phyloP scores from a whole-genome alignment of 192 early-diverging fungal species.

The Radiomyces spectabilis region DNA sequence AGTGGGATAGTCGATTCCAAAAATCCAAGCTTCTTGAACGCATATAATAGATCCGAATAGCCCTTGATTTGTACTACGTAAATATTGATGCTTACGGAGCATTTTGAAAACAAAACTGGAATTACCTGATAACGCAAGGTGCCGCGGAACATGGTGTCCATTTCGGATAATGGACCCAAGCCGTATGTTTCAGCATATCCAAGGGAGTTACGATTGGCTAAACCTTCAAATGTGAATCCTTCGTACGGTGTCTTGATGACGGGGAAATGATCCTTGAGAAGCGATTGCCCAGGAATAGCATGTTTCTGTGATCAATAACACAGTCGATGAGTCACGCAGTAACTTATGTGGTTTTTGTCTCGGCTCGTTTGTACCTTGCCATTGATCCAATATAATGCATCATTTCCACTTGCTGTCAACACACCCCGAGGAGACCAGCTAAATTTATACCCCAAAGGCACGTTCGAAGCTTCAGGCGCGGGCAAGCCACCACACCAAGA shows the following conservation, averaged over 20 bases:
- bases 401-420: conserved; percentile 80
- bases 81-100: background rate
- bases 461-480: conserved; percentile 86
- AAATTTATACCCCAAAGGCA: conserved; percentile 93
- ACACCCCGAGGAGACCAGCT: conserved; percentile 92
- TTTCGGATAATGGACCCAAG: conserved; percentile 54
- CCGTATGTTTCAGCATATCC: conserved; percentile 84
- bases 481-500: conserved; percentile 96
- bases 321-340: background rate
- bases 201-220: conserved; percentile 92
- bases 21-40: conserved; percentile 71
- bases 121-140: conserved; percentile 78
- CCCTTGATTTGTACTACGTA: conserved; percentile 36
- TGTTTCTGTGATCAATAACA: conserved; percentile 29
- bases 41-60: conserved; percentile 81
- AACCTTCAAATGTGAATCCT: conserved; percentile 88
- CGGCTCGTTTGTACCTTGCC: too few species aligned
- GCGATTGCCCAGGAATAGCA: conserved; percentile 54
- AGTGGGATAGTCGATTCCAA: conserved; percentile 45
- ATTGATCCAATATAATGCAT: conserved; percentile 73
- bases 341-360: background rate
- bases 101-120: background rate
- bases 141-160: conserved; percentile 93
- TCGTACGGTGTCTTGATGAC: conserved; percentile 67
- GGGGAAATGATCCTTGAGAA: conserved; percentile 65